Evolutionary conservation across 768 basidiomycete species (phyloP), one percentile per base, ranked within the genome.

Genomic region (Suillus paluster): DNA sequence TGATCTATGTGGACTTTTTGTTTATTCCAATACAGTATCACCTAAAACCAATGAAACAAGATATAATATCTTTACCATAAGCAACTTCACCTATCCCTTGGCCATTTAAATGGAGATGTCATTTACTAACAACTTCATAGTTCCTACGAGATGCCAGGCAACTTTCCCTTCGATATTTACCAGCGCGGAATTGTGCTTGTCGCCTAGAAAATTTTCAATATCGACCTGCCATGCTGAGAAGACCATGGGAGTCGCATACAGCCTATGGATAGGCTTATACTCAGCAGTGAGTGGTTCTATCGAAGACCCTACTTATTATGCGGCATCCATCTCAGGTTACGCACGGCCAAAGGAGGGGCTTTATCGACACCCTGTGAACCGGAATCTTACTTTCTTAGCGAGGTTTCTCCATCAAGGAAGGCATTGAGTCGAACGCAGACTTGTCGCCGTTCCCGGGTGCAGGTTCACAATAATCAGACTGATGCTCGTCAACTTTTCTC

Each of bases 301-400:
- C 19, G 17, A 25, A 25, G 15, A 48, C 25, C 23, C 8, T 7
- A 23, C 14, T 23, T 1, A 23, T 23, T 3, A 23, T 25, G 46
- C 14, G 17, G 46, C 25, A 25, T 15, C 25, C 25, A 48, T 48
- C 25, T 27, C 25, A 27, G 30, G n/a, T 34, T 33, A 14, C n/a
- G 7, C 36, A 38, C 36, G 14, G 33, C 50, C 27, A 34, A 34
- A 21, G n/a, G 5, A 53, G 14, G n/a, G 33, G 52, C 33, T 34
- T 21, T 14, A 34, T 53, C 33, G n/a, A 21, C 33, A 53, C 14
- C 30, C 30, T n/a, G 49, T 50, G 19, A 19, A n/a, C 19, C 30
- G 91, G 92, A 53, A 90, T 79, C 57, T 68, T 78, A 42, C 72
- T 74, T 79, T 81, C 75, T 83, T 83, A 88, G 57, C 76, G 64